Base-by-base conservation (phyloP, 2,329 filamentous ascomycete species). In the Clonostachys byssicola region DNA sequence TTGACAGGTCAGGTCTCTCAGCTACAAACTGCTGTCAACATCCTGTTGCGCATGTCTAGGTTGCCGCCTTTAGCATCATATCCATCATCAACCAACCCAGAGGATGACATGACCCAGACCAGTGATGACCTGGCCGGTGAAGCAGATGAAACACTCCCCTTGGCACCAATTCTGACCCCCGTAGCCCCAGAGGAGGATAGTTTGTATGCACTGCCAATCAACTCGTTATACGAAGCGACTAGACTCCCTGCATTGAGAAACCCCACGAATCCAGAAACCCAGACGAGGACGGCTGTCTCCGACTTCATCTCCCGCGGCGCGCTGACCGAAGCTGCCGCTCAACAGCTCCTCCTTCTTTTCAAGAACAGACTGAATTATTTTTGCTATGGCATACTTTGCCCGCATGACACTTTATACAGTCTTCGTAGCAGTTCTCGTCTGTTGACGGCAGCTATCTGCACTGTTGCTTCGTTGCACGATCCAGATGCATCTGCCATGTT, bases 401-500 rank as follows among this genome's bases (percentile, higher is more conserved):
- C 58, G 10, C 61, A 64, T 45, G 54, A 57, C n/a, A 58, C 49
- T 16, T 51, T 63, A 36, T 53, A 53, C 14, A 50, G 56, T 7
- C 54, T 52, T 12, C 57, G 61, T 12, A 50, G 52, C 16, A 62
- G 60, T 9, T 64, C 61, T 1, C 46, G 57, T 2, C 53, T 64
- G 3, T 51, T 64, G 18, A 57, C 59, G 2, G 56, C 60, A 0
- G 58, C 60, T 34, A 62, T 64, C 13, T 51, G 63, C 14, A 55
- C 60, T 4, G 60, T 63, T 14, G 61, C 61, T 8, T 57, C 60
- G 3, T 46, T 64, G 20, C 60, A 64, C 44, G 54, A 54, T 2
- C 58, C 56, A 16, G 59, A 61, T 16, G 53, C 55, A 44, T 75
- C 74, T 6, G 65, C 67, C 3, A 72, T 75, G 4, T 75, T 83